Evolutionary conservation across 2,329 filamentous ascomycete species (phyloP).

Genomic region (Chrysoporthe deuterocubensis): DNA sequence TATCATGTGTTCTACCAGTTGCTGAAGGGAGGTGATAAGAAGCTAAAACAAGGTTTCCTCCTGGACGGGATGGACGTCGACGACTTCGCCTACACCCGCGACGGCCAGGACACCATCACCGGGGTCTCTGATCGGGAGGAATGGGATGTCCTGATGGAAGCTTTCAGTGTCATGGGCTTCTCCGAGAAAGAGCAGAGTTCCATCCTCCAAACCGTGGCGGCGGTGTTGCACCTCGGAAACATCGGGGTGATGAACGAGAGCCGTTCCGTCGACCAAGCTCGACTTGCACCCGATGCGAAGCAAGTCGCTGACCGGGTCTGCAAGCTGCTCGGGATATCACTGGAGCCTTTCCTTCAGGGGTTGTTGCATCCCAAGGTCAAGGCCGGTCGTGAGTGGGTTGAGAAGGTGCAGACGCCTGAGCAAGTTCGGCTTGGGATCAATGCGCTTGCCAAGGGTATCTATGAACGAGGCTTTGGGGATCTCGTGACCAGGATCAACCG

Average conservation of each 20-base stretch:
- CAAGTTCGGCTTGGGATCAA: slow-evolving; percentile 90
- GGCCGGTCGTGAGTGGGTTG: slow-evolving; percentile 95
- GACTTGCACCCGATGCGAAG: slow-evolving; percentile 75
- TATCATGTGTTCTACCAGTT: slow-evolving; percentile 99
- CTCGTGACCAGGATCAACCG: slow-evolving; percentile 90
- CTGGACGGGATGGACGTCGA: slow-evolving; percentile 76
- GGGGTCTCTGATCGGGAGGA: slow-evolving; percentile 91
- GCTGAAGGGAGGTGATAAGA: slow-evolving; percentile 76
- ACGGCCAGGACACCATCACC: slow-evolving; percentile 88
- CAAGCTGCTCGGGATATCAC: slow-evolving; percentile 78
- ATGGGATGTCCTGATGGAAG: slow-evolving; percentile 88
- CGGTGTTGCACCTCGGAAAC: slow-evolving; percentile 92
- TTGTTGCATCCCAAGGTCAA: slow-evolving; percentile 92
- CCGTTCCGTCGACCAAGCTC: slow-evolving; percentile 86
- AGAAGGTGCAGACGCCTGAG: slow-evolving; percentile 96
- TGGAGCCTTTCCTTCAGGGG: slow-evolving; percentile 85
- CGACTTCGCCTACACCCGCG: slow-evolving; percentile 88
- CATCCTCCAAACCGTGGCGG: slow-evolving; percentile 86
- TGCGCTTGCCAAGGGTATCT: slow-evolving; percentile 94
- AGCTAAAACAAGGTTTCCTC: slow-evolving; percentile 76
- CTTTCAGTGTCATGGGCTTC: slow-evolving; percentile 94
- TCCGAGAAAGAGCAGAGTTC: slow-evolving; percentile 79
- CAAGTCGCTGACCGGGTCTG: slow-evolving; percentile 80
- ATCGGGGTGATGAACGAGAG: slow-evolving; percentile 90
- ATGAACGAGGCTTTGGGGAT: slow-evolving; percentile 93